A percentile compares a stretch with the other conserved stretches of the same genome.
Conservation (phyloP, 371 early-diverging fungal species). For the Mucor velutinosus region DNA sequence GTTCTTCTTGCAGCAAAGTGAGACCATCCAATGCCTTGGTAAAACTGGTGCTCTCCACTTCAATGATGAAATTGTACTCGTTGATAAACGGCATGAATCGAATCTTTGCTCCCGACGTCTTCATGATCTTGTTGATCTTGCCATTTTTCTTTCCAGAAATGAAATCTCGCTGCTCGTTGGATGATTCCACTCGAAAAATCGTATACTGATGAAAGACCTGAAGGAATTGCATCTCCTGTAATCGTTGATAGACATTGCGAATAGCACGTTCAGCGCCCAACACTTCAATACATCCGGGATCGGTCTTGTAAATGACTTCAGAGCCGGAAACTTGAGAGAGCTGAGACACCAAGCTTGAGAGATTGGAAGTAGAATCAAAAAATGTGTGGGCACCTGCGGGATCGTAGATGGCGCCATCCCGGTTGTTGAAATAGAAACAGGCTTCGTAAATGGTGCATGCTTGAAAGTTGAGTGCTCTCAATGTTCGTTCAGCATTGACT, state of each 20-base stretch:
- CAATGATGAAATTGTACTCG: constrained; percentile 79
- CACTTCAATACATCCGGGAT: constrained; percentile 61
- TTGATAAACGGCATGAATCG: constrained; percentile 58
- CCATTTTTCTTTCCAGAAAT: constrained; percentile 95
- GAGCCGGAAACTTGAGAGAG: constrained; percentile 62
- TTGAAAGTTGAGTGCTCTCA: constrained; percentile 65
- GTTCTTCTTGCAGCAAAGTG: constrained; percentile 75
- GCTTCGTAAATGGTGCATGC: constrained; percentile 65
- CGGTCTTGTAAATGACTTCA: constrained; percentile 55
- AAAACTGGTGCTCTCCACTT: constrained; percentile 62
- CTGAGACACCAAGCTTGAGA: constrained; percentile 48
- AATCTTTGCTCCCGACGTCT: constrained; percentile 66
- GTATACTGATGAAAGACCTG: constrained; percentile 30
- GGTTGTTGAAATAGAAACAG: constrained; percentile 52
- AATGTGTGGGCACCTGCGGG: constrained; percentile 28
- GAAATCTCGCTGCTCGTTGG: constrained; percentile 87
- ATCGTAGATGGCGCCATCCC: constrained; percentile 36
- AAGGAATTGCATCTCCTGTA: constrained; percentile 52
- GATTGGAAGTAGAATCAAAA: constrained; percentile 35
- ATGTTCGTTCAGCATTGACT: constrained; percentile 71
- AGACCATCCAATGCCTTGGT: constrained; percentile 69
- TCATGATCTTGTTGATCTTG: constrained; percentile 88
- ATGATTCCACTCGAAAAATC: constrained; percentile 66
- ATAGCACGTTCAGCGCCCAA: constrained; percentile 66
- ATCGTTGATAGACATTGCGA: constrained; percentile 57